Base-by-base conservation (phyloP, 129 eudicot genomes). In the Pulicaria dysenterica region DNA sequence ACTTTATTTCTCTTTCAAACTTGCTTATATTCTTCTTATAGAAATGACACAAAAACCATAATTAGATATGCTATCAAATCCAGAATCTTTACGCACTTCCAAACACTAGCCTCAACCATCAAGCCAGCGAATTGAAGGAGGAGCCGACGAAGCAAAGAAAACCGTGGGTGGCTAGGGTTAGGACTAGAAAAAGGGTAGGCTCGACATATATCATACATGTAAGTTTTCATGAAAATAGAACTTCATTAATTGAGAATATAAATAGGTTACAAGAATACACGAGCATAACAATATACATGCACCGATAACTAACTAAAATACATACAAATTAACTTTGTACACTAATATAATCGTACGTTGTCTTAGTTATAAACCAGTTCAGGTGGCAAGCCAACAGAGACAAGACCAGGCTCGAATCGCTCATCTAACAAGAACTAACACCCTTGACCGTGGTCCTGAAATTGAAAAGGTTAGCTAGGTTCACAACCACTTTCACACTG, bases 381-480 rank as follows among this genome's bases (percentile, higher is more conserved):
- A 0, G 58, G 7, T 54, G 7, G 5, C 50, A 8, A 46, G 31
- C 31, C 56, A 46, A 3, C 50, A 46, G 3, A 3, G 19, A 50
- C 19, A 2, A 7, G 19, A 50, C 19, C 3, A 19, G 6, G 2
- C 24, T 19, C 60, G 13, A 17, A 13, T 19, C 2, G 2, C 24
- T 19, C 60, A 13, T 55, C 60, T 19, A 42, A 5, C 12, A 39
- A 64, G 37, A 42, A 43, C 54, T 44, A 24, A 65, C 51, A 42
- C 51, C 43, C 11, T 67, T 67, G 58, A 71, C 67, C 57, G 57
- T 34, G 45, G 46, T 19, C 45, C 34, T 5, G 8, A 53, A 14
- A 42, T 13, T 70, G 16, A 15, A 72, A 72, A 43, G 45, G 76
- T 31, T 72, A 72, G 76, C 68, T 58, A 72, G 76, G 77, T 58